phyloP scores from a whole-genome alignment of 495 filamentous ascomycete genomes.

The Penicillium riverlandense region DNA sequence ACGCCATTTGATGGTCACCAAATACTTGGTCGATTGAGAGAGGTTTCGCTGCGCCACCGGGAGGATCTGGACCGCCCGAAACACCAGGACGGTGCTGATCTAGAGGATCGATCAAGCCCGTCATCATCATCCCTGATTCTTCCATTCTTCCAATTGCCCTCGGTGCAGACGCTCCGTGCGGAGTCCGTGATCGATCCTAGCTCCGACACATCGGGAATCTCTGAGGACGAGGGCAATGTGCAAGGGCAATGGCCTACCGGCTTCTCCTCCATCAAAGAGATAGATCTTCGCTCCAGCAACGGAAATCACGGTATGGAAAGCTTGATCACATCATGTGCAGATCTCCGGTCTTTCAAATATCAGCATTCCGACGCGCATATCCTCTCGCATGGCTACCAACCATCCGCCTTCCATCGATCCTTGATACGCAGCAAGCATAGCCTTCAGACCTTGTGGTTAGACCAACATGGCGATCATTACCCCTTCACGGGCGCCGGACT shows the following conservation, averaged over 20 bases:
- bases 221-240: neutral
- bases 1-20: slow-evolving; percentile 10
- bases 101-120: neutral
- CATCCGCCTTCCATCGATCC: slow-evolving; percentile 19
- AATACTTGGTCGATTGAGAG: slow-evolving; percentile 10
- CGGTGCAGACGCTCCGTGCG: slow-evolving; percentile 18
- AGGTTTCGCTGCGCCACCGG: slow-evolving; percentile 16
- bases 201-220: neutral
- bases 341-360: slow-evolving; percentile 27
- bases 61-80: slow-evolving; percentile 1
- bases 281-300: slow-evolving; percentile 23
- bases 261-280: slow-evolving; percentile 17
- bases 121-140: slow-evolving; percentile 5
- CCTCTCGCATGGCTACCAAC: slow-evolving; percentile 20
- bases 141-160: slow-evolving; percentile 23
- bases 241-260: neutral
- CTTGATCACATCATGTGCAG: slow-evolving; percentile 16
- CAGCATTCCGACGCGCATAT: slow-evolving; percentile 28
- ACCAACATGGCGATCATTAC: slow-evolving; percentile 23
- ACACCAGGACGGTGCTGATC: neutral
- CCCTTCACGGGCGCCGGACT: slow-evolving; percentile 24
- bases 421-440: slow-evolving; percentile 18
- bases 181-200: slow-evolving; percentile 22
- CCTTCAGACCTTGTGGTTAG: slow-evolving; percentile 27
- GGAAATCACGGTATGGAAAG: slow-evolving; percentile 20